Conservation (phyloP, 2,329 filamentous ascomycete species). For the Colletotrichum aenigma region DNA sequence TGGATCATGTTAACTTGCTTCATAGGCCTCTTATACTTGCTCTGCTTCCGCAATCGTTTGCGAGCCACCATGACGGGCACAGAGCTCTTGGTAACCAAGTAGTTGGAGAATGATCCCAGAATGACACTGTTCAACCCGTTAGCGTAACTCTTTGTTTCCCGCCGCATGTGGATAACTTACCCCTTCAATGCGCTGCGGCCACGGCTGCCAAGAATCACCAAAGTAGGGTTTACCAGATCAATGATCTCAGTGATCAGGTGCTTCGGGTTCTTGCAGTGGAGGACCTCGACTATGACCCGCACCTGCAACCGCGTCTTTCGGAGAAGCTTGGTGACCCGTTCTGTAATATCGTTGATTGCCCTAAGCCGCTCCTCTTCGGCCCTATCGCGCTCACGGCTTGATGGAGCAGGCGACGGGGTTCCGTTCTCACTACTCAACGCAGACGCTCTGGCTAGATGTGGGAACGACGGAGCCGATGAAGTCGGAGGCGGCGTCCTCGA, state of each 20-base stretch:
- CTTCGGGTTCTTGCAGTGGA: slow-evolving; percentile 97
- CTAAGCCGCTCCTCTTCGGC: slow-evolving; percentile 80
- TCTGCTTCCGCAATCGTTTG: slow-evolving; percentile 86
- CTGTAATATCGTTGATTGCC: slow-evolving; percentile 83
- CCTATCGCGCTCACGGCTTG: slow-evolving; percentile 55
- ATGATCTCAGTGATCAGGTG: slow-evolving; percentile 98
- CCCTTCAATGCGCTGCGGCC: slow-evolving; percentile 92
- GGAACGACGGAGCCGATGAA: slow-evolving; percentile 32
- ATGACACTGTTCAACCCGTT: slow-evolving; percentile 71
- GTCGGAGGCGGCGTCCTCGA: slow-evolving; percentile 34
- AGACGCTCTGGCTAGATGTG: slow-evolving; percentile 32
- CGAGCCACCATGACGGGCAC: slow-evolving; percentile 98
- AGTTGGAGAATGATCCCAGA: slow-evolving; percentile 95
- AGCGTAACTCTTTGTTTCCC: slow-evolving; percentile 22
- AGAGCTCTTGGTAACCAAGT: slow-evolving; percentile 94
- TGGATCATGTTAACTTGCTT: slow-evolving; percentile 83
- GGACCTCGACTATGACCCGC: slow-evolving; percentile 90
- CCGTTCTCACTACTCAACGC: slow-evolving; percentile 36
- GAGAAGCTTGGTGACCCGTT: slow-evolving; percentile 82
- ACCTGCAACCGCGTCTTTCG: slow-evolving; percentile 93
- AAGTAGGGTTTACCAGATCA: slow-evolving; percentile 86
- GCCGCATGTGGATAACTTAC: slow-evolving; percentile 53
- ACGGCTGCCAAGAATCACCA: slow-evolving; percentile 91
- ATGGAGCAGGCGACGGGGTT: slow-evolving; percentile 52
- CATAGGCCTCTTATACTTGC: slow-evolving; percentile 75